These are phyloP conservation scores for Phoma sp. DNA, from an alignment of 2,329 filamentous ascomycete genomes.

Conservation along the genomic window DNA sequence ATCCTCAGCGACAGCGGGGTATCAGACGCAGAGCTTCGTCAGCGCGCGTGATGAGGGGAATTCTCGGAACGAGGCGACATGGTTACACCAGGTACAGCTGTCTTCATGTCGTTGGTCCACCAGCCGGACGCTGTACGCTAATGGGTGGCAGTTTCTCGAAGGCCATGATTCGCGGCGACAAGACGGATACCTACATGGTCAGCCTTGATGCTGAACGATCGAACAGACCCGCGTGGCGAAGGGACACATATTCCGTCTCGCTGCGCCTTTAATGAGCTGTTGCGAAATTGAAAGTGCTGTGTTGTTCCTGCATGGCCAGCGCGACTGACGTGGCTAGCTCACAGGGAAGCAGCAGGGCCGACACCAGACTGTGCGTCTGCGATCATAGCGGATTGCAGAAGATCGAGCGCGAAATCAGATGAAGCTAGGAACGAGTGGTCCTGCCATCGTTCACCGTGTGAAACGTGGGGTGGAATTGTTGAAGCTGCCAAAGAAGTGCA, in stretches of 20 bases:
- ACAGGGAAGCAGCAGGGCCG: conserved; percentile 22
- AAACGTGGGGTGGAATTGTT: conserved; percentile 19
- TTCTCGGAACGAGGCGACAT: conserved; percentile 27
- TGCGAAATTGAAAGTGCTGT: conserved; percentile 30
- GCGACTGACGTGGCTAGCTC: conserved; percentile 44
- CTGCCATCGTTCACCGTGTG: conserved; percentile 27
- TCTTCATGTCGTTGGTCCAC: conserved; percentile 38
- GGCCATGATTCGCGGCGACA: conserved; percentile 28
- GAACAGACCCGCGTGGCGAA: conserved; percentile 31
- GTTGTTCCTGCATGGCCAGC: conserved; percentile 47
- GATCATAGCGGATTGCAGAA: conserved; percentile 20
- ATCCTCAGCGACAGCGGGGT: conserved; percentile 24
- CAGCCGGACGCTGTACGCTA: conserved; percentile 25
- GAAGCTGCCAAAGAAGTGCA: conserved; percentile 12
- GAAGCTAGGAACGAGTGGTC: conserved; percentile 24
- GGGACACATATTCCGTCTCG: conserved; percentile 35
- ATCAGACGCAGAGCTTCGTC: conserved; percentile 26
- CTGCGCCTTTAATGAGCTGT: conserved; percentile 38
- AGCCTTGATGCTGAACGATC: conserved; percentile 23
- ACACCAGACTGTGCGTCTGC: conserved; percentile 14
- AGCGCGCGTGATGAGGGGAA: conserved; percentile 30
- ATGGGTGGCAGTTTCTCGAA: conserved; percentile 31
- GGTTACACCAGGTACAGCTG: conserved; percentile 46
- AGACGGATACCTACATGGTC: conserved; percentile 18
- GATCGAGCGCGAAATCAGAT: conserved; percentile 17